phyloP scores from a whole-genome alignment of 768 basidiomycete genomes.

The Suillus tomentosus region DNA sequence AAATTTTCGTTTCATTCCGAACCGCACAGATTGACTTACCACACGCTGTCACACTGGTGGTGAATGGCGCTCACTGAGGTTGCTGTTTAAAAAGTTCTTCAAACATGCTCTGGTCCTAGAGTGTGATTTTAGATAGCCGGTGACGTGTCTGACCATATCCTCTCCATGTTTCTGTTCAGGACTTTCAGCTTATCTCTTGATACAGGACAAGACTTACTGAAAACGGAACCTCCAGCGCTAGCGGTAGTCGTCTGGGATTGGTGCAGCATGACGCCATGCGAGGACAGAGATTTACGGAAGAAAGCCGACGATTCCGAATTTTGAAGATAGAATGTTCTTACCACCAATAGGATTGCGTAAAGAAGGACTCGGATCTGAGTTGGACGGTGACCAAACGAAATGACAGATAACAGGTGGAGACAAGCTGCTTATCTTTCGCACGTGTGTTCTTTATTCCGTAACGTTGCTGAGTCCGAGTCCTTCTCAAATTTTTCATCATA shows the following conservation, averaged over 20 bases:
- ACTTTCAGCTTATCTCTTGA: not conserved
- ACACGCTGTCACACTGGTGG: not conserved
- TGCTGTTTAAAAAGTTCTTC: not conserved
- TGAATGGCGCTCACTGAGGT: not conserved
- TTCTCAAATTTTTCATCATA: slow-evolving; percentile 7
- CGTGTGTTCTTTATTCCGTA: not conserved
- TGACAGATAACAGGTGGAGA: not conserved
- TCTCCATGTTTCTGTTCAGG: not conserved
- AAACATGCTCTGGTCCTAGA: not conserved
- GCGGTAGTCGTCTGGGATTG: not conserved
- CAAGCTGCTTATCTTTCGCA: slow-evolving; percentile 6
- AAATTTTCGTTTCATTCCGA: not conserved
- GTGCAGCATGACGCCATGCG: not conserved
- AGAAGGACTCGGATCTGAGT: too few species aligned
- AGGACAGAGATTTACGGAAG: too few species aligned
- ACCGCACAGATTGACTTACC: not conserved
- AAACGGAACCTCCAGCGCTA: not conserved
- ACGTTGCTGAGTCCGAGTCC: not conserved
- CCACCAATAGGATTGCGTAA: too few species aligned
- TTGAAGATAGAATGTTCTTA: too few species aligned
- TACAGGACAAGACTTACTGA: too few species aligned
- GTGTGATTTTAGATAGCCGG: not conserved
- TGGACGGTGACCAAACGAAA: not conserved
- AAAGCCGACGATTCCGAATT: too few species aligned
- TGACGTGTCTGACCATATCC: not conserved